Evolutionary conservation across 441 rosid genomes (phyloP).

Genomic region (Populus hybrid): DNA sequence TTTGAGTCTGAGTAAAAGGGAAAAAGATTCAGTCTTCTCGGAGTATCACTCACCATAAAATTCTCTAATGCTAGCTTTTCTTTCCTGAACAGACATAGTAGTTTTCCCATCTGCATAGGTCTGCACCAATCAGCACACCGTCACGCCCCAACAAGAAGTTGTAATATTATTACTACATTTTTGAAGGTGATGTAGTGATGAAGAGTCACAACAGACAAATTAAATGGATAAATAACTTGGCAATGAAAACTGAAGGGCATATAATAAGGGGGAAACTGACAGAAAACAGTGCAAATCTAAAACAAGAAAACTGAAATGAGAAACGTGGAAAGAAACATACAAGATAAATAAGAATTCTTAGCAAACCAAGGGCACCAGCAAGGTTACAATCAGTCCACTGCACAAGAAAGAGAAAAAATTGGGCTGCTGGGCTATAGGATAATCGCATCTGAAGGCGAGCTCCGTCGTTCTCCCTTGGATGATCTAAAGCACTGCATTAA

Average conservation of each 20-base stretch:
- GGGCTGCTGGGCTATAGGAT: constrained; percentile 68
- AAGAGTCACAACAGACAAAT: background rate
- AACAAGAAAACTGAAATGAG: background rate
- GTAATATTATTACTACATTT: constrained; percentile 11
- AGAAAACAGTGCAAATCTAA: background rate
- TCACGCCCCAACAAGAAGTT: constrained; percentile 19
- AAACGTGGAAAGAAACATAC: constrained; percentile 23
- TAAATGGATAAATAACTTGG: background rate
- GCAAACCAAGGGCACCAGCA: constrained; percentile 71
- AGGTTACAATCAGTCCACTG: constrained; percentile 75
- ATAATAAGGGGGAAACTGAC: background rate
- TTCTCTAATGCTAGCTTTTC: constrained; percentile 77
- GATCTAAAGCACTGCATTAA: constrained; percentile 60
- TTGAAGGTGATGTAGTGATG: constrained; percentile 1
- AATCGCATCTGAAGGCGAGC: constrained; percentile 73
- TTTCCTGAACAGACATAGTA: constrained; percentile 79
- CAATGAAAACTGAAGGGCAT: background rate
- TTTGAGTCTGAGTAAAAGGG: background rate
- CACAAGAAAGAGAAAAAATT: constrained; percentile 58
- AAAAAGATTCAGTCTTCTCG: background rate
- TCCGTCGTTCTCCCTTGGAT: constrained; percentile 61
- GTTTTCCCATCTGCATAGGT: constrained; percentile 82
- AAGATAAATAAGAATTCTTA: constrained; percentile 61
- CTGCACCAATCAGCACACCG: constrained; percentile 48
- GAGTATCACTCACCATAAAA: constrained; percentile 59